Evolutionary conservation across 352 stramenopile genomes (phyloP).

Genomic region (Pythium chondricola): DNA sequence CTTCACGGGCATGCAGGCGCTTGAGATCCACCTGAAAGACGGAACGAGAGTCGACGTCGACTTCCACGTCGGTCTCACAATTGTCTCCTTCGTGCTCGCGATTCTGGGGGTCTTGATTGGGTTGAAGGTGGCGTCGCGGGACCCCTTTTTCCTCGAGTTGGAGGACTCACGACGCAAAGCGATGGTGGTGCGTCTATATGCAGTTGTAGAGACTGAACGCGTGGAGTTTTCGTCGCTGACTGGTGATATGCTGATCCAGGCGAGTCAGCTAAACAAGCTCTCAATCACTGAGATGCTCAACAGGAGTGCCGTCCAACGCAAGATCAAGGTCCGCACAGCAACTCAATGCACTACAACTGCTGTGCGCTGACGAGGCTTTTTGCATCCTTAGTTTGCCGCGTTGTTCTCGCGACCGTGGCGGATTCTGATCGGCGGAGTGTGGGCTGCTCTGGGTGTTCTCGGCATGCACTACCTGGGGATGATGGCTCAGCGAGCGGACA

Average conservation of each 20-base stretch:
- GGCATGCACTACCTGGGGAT: slow-evolving; percentile 58
- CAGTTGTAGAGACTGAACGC: slow-evolving; percentile 17
- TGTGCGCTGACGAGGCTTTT: slow-evolving; percentile 2
- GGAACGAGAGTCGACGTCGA: slow-evolving; percentile 35
- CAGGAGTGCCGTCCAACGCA: slow-evolving; percentile 29
- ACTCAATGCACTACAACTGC: background rate
- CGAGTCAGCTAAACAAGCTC: slow-evolving; percentile 34
- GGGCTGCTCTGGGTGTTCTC: slow-evolving; percentile 46
- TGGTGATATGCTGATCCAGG: slow-evolving; percentile 1
- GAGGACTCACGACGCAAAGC: slow-evolving; percentile 46
- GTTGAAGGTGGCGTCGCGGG: slow-evolving; percentile 45
- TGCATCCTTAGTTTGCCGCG: slow-evolving; percentile 28
- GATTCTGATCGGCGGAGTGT: slow-evolving; percentile 40
- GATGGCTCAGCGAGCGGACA: slow-evolving; percentile 52
- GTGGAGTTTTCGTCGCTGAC: background rate
- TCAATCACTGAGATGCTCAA: slow-evolving; percentile 46
- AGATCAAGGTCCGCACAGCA: slow-evolving; percentile 34
- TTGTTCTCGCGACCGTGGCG: slow-evolving; percentile 52
- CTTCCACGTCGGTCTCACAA: slow-evolving; percentile 47
- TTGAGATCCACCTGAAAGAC: slow-evolving; percentile 36
- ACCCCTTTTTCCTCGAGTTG: slow-evolving; percentile 65
- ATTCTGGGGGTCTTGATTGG: slow-evolving; percentile 54
- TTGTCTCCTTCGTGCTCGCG: slow-evolving; percentile 48
- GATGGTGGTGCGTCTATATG: slow-evolving; percentile 20
- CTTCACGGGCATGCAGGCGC: slow-evolving; percentile 65